Percentiles rank a stretch among this genome's conserved stretches.
These are phyloP conservation scores for Suillus subalutaceus DNA, from an alignment of 768 basidiomycete species.

Conservation along the genomic window DNA sequence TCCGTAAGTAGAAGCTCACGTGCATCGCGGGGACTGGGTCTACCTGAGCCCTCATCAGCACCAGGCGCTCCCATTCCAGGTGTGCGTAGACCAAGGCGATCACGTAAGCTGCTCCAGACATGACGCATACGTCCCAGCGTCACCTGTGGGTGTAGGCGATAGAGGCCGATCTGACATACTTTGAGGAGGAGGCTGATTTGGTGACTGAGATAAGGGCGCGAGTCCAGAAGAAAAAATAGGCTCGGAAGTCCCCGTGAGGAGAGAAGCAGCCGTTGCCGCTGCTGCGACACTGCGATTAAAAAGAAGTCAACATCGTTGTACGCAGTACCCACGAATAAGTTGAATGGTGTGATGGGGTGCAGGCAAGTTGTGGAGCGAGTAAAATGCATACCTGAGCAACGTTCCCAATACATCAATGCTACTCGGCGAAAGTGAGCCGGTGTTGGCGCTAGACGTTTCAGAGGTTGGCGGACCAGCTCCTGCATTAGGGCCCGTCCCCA, in stretches of 20 bases:
- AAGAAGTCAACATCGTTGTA: slow-evolving; percentile 5
- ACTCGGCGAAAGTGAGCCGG: slow-evolving; percentile 57
- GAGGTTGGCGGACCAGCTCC: slow-evolving; percentile 14
- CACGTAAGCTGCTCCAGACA: slow-evolving; percentile 70
- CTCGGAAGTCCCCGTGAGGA: slow-evolving; percentile 73
- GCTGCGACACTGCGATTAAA: slow-evolving; percentile 68
- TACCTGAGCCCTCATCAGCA: slow-evolving; percentile 15
- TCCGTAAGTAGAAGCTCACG: slow-evolving; percentile 76
- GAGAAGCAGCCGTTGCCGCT: slow-evolving; percentile 88
- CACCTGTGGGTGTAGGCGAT: slow-evolving; percentile 45
- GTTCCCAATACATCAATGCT: slow-evolving; percentile 85
- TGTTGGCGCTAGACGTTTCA: slow-evolving; percentile 19
- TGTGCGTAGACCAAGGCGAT: slow-evolving; percentile 60
- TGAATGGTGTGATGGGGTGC: slow-evolving; percentile 1
- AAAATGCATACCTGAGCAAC: slow-evolving; percentile 66
- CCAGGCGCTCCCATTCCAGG: slow-evolving; percentile 22
- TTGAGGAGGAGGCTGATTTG: slow-evolving; percentile 19
- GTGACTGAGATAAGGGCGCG: slow-evolving; percentile 36
- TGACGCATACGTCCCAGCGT: slow-evolving; percentile 54
- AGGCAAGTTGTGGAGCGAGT: slow-evolving; percentile 9
- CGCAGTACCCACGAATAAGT: slow-evolving; percentile 8
- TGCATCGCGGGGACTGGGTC: slow-evolving; percentile 43
- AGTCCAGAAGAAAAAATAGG: slow-evolving; percentile 63
- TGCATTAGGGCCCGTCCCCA: slow-evolving; percentile 10
- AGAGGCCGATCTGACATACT: slow-evolving; percentile 36